Base-by-base conservation (phyloP, 192 early-diverging fungal species). In the Chytriomyces hyalinus region DNA sequence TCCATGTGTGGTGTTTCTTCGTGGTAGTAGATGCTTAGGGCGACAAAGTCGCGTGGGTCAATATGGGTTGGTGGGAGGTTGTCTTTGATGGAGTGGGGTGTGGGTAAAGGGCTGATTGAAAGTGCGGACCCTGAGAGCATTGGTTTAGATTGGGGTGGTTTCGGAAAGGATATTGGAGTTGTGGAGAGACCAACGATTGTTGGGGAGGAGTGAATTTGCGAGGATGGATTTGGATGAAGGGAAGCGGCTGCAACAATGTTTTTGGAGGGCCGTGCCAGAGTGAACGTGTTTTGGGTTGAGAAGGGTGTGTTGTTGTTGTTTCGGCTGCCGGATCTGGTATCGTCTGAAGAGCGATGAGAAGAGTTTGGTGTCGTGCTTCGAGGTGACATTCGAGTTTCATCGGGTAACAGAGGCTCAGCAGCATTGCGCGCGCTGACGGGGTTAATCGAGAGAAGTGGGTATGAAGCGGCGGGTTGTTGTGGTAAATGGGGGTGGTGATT, bases 1-100 rank as follows among this genome's bases (percentile, higher is more conserved):
- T 80, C 79, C 36, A 87, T 73, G 70, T 77, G 66, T 44, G 81
- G 76, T 6, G 65, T 68, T 60, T 65, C 20, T 68, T 88, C 87
- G 65, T 88, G 85, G 77, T 84, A 87, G 76, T 72, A 84, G 66
- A 88, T 88, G 49, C 77, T 84, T 0, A 86, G 76, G 20, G 70
- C 50, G 20, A 87, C 48, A 11, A 80, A 77, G 78, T 88, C 87
- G 17, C 6, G 76, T 13, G 78, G 60, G 72, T 83, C 79, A 26
- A 86, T 69, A 64, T 28, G 59, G 43, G 46, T 9, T 11, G 63
- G 76, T 51, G 75, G 75, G 6, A 20, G 80, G 80, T 20, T 74
- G 51, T 45, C 64, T 57, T 57, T 57, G 6, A 65, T 22, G 64
- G 17, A 20, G 77, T 68, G 22, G 76, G 80, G 8, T 67, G 70